Base-by-base conservation (phyloP, 345 rosid genomes). In the Barbarea vulgaris region DNA sequence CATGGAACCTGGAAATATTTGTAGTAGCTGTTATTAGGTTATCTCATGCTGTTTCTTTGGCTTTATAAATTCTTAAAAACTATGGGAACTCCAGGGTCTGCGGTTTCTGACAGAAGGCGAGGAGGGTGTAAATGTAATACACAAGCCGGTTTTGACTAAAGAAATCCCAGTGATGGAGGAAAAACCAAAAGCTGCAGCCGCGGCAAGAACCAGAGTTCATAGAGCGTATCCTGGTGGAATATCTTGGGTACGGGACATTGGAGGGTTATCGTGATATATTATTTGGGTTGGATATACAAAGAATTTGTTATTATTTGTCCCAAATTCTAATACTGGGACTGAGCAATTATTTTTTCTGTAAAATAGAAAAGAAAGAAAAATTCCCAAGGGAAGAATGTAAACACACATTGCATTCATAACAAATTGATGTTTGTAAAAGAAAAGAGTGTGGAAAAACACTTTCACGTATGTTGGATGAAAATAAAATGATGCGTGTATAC, bases 211-310 rank as follows among this genome's bases (percentile, higher is more conserved):
- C 51, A 88, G 86, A 82, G 83, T 91, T 78, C 93, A 88, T 76
- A 84, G 95, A 81, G 75, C 90, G 42, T 91, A 80, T 78, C 82
- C 85, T 1, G 84, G 84, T 52, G 96, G 97, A 19, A 80, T 89
- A 65, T 86, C 97, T 73, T 83, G 88, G 86, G 80, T 78, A 19
- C 70, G 57, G 8, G 86, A 83, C 70, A 79, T 66, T 56, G 25
- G 61, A 4, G 74, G 75, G 46, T 57, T 21, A 39, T 65, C 50
- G 12, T 72, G 58, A 71, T 18, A 19, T 1, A n/a, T 28, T 28
- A 36, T 55, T 54, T 46, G 56, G 50, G 9, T 54, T 67, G 44
- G 44, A 33, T 57, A 12, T 62, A 53, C 70, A 53, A 61, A 69
- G 50, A 52, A 68, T 33, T 33, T 69, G 64, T 39, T 27, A 19